A percentile compares a stretch with the other conserved stretches of the same genome.
phyloP scores from a whole-genome alignment of 352 stramenopile genomes.

The Pythium biforme region DNA sequence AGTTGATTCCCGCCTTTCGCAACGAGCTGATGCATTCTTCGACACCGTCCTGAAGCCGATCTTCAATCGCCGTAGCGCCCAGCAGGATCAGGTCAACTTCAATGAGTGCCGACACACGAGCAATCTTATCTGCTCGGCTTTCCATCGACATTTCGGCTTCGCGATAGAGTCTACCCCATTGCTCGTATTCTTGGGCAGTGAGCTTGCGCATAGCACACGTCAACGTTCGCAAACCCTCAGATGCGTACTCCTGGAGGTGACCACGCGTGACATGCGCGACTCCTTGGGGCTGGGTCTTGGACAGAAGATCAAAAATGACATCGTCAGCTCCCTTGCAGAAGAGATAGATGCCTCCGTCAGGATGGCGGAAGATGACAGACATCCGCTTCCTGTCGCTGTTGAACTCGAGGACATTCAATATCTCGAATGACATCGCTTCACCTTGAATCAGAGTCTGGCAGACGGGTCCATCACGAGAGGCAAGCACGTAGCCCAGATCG shows the following conservation, averaged over 20 bases:
- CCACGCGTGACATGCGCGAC: constrained; percentile 76
- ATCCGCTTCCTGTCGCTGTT: constrained; percentile 98
- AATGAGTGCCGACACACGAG: constrained; percentile 73
- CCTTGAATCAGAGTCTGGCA: constrained; percentile 74
- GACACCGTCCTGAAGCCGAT: constrained; percentile 92
- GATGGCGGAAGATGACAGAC: constrained; percentile 93
- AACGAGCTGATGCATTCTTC: constrained; percentile 92
- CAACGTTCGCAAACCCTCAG: constrained; percentile 70
- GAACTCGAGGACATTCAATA: constrained; percentile 98
- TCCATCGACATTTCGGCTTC: constrained; percentile 80
- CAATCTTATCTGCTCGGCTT: constrained; percentile 68
- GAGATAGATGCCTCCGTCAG: constrained; percentile 64
- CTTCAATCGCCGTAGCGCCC: constrained; percentile 92
- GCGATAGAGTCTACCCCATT: constrained; percentile 68
- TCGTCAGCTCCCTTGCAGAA: constrained; percentile 88
- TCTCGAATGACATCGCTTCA: constrained; percentile 77
- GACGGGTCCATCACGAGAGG: constrained; percentile 58
- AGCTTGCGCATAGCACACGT: constrained; percentile 74
- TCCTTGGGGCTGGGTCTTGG: constrained; percentile 66
- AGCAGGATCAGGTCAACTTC: constrained; percentile 87
- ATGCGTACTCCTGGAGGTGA: constrained; percentile 83
- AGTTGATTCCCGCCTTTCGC: constrained; percentile 93
- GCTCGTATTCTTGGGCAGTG: constrained; percentile 65
- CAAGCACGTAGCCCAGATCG: constrained; percentile 73
- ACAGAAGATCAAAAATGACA: constrained; percentile 73